phyloP scores from a whole-genome alignment of 1,284 basidiomycete species.

The Microbotryum lychnidis-dioicae region DNA sequence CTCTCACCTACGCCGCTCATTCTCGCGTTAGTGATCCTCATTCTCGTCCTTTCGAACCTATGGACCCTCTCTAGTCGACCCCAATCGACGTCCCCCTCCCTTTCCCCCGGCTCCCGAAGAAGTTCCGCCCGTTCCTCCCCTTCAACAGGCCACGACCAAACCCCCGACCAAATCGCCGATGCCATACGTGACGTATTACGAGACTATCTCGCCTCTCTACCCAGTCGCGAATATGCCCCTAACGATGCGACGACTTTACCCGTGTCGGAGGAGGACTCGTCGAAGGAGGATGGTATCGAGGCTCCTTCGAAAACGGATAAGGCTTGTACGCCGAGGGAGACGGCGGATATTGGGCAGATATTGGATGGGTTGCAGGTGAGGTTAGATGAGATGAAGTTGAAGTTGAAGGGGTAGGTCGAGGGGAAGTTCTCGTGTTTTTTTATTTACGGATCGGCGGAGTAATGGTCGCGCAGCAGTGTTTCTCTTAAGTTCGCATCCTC shows the following conservation, averaged over 20 bases:
- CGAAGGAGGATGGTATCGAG: not conserved
- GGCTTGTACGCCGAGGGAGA: not conserved
- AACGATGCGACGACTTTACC: not conserved
- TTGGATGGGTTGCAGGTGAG: slow-evolving; percentile 24
- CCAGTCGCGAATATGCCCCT: slow-evolving; percentile 2
- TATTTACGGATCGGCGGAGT: no score
- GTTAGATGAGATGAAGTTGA: slow-evolving; percentile 2
- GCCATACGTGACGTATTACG: slow-evolving; percentile 39
- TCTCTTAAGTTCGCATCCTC: no score
- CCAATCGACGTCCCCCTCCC: slow-evolving; percentile 8
- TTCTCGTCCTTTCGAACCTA: slow-evolving; percentile 41
- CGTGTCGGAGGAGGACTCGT: not conserved
- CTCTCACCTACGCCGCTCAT: slow-evolving; percentile 22
- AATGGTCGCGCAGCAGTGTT: no score
- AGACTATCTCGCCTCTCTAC: slow-evolving; percentile 32
- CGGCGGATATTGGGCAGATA: slow-evolving; percentile 9
- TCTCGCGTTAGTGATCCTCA: slow-evolving; percentile 34
- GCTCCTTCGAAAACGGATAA: not conserved
- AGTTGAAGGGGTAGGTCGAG: not conserved
- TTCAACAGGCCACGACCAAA: slow-evolving; percentile 13
- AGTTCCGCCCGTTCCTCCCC: slow-evolving; percentile 13
- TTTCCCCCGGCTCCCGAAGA: slow-evolving; percentile 17
- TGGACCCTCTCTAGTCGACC: slow-evolving; percentile 33
- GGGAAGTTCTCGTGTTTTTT: no score
- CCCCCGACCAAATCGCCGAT: slow-evolving; percentile 35